Percentiles rank a stretch among this genome's conserved stretches.
phyloP scores from a whole-genome alignment of 371 early-diverging fungal species.

The Zychaea mexicana region DNA sequence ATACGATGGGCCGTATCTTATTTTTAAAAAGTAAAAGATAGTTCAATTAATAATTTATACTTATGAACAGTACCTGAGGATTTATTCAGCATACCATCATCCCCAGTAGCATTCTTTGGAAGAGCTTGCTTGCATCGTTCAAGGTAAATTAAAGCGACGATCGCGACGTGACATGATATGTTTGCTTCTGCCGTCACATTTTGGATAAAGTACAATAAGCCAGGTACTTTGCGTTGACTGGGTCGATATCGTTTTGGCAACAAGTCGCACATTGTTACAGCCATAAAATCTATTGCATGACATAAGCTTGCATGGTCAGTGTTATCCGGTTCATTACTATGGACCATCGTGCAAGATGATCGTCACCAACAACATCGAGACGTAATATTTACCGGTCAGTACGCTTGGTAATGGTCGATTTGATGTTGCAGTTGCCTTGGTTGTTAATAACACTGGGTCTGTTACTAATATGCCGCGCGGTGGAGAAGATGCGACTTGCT shows the following conservation, averaged over 20 bases:
- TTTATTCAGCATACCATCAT: conserved; percentile 20
- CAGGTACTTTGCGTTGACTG: conserved; percentile 22
- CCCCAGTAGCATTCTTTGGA: conserved; percentile 30
- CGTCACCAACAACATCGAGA: neutral
- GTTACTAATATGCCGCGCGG: neutral
- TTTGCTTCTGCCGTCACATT: conserved; percentile 36
- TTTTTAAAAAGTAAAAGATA: neutral
- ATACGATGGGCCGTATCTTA: conserved; percentile 37
- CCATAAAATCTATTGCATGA: conserved; percentile 29
- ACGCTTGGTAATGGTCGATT: neutral
- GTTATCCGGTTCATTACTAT: too few relatives aligned
- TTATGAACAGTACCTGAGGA: too few relatives aligned
- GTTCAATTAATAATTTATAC: too few relatives aligned
- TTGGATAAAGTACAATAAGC: conserved; percentile 39
- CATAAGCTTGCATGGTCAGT: too few relatives aligned
- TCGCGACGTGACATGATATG: conserved; percentile 35
- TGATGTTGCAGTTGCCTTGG: neutral
- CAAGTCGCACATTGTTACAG: conserved; percentile 27
- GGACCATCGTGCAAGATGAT: too few relatives aligned
- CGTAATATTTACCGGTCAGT: neutral
- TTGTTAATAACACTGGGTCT: neutral
- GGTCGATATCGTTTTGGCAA: conserved; percentile 15
- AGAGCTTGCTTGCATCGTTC: conserved; percentile 31
- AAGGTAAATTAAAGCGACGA: conserved; percentile 33
- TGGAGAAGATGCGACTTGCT: conserved; percentile 1